Base-by-base conservation (phyloP, 106 monocot genomes). In the Hemerocallis citrina region DNA sequence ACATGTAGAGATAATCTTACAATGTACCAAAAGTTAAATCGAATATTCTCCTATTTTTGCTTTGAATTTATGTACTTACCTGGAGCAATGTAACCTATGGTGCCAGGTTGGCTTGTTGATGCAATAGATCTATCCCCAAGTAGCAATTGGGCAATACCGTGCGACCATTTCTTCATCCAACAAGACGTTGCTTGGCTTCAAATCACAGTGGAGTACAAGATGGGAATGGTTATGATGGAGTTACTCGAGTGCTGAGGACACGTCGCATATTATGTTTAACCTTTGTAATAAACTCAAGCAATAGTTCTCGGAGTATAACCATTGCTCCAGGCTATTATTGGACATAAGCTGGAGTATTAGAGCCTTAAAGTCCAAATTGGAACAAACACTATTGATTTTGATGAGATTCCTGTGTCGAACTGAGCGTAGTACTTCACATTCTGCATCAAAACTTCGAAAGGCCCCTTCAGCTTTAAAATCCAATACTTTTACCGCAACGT, bases 191-290 rank as follows among this genome's bases (percentile, higher is more conserved):
- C 14, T 25, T 27, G 52, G 52, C 21, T 67, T 67, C 39, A 71
- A 16, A 43, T 72, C 72, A 29, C 63, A 64, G 31, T 72, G 72
- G 34, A 72, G 9, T 8, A 72, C 72, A 47, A 47, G 24, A n/a
- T 63, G 56, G 3, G 22, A 5, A 52, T 52, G 52, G 24, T 52
- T 5, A 23, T 52, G 21, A 14, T 72, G 72, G 8, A 72, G 72
- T 23, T 72, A 36, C 29, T 72, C 72, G 19, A 72, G 14, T 23
- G 72, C 72, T 30, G 7, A 9, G 0, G 72, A 52, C 20, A 64
- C 72, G 51, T 72, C 72, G 13, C 56, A 20, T 56, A 57, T 36
- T 21, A 64, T 46, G 46, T 21, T 28, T 10, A 72, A 14, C 28
- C 63, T 64, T 32, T 72, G 72, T 6, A 72, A 5, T 4, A 72